Conservation (phyloP, 176 grass and related monocot genomes). For the Neostapfia colusana region DNA sequence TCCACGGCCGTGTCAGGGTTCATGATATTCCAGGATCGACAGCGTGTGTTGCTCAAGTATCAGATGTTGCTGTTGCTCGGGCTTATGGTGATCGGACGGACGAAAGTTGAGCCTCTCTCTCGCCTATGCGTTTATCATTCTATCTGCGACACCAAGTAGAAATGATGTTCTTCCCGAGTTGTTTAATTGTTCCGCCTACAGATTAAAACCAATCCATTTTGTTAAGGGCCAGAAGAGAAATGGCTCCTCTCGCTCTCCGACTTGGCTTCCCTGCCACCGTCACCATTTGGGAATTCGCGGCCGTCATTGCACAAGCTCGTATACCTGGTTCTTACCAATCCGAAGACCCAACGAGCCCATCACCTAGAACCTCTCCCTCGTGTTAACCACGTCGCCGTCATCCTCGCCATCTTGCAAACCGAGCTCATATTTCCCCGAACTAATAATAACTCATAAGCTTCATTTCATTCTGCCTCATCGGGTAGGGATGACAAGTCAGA, state of each 20-base stretch:
- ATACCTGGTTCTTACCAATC: neutral
- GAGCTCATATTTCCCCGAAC: neutral
- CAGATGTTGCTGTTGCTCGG: no score
- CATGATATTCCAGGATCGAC: no score
- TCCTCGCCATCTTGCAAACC: neutral
- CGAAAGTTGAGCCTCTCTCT: no score
- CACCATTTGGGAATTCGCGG: neutral
- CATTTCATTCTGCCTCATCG: neutral
- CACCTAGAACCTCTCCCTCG: neutral
- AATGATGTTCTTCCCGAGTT: neutral
- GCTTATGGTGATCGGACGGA: no score
- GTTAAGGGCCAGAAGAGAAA: neutral
- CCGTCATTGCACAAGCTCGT: slow-evolving; percentile 22
- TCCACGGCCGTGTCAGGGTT: no score
- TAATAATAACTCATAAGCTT: neutral
- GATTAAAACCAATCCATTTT: neutral
- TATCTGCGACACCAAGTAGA: neutral
- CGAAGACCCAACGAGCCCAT: neutral
- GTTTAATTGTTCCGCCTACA: neutral
- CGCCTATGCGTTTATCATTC: no score
- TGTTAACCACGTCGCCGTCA: neutral
- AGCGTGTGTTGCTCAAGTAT: no score
- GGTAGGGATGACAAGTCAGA: no score
- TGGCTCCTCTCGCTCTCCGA: slow-evolving; percentile 33
- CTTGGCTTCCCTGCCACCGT: slow-evolving; percentile 30